These are phyloP conservation scores for Coemansia erecta DNA, from an alignment of 192 early-diverging fungal genomes.

Conservation along the genomic window DNA sequence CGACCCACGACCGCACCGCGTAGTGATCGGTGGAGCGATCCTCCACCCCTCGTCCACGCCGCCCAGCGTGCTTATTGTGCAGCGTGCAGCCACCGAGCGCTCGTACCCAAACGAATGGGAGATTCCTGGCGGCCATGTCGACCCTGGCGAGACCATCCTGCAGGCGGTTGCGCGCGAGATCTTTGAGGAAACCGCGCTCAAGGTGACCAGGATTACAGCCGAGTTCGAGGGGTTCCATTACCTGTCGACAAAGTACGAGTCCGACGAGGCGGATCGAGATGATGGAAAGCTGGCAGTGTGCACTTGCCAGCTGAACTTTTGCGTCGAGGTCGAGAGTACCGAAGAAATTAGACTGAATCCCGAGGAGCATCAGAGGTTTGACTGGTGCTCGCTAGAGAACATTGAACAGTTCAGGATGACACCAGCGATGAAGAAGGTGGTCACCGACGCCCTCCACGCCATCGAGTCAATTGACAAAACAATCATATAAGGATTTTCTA, in stretches of 20 bases:
- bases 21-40: constrained; percentile 44
- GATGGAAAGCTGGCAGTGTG: constrained; percentile 7
- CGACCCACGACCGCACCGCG: constrained; percentile 23
- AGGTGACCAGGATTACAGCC: constrained; percentile 20
- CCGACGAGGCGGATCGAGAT: constrained; percentile 10
- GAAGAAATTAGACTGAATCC: constrained; percentile 14
- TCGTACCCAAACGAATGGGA: constrained; percentile 50
- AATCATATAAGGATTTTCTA: no score
- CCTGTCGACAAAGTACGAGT: constrained; percentile 31
- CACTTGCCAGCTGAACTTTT: constrained; percentile 47
- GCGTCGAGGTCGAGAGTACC: constrained; percentile 13
- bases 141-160: constrained; percentile 33
- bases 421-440: constrained; percentile 32
- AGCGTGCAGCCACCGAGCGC: constrained; percentile 40
- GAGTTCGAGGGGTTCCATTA: constrained; percentile 43
- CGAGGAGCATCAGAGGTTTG: constrained; percentile 39
- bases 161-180: constrained; percentile 45
- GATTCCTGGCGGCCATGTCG: constrained; percentile 47
- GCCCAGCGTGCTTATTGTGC: constrained; percentile 37
- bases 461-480: no score
- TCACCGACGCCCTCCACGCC: constrained; percentile 8
- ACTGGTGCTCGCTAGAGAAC: constrained; percentile 26
- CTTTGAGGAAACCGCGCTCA: constrained; percentile 39
- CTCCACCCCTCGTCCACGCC: neutral
- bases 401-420: constrained; percentile 40